Evolutionary conservation across 2,329 filamentous ascomycete genomes (phyloP), one percentile per base, ranked within the genome.

Genomic region (Sclerotinia trifoliorum): DNA sequence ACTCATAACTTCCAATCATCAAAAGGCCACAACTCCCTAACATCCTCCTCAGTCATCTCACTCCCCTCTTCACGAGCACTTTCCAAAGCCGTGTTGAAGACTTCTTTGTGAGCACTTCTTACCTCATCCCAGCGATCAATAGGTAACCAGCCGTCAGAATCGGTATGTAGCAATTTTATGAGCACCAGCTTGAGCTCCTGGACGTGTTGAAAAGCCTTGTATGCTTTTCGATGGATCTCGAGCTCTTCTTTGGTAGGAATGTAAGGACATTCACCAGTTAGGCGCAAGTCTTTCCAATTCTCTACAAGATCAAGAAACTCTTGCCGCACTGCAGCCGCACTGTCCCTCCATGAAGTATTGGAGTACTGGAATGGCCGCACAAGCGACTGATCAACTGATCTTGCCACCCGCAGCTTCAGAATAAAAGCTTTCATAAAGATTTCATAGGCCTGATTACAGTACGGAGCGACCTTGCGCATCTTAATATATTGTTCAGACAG

Each of bases 291-390:
- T 1, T 55, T 15, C 52, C 52, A 35, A 5, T 35, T 55, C 10
- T 35, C 19, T 21, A 19, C 29, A 29, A 55, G 52, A 55, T 55
- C 29, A 1, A 35, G 52, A 35, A 55, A 55, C 32, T 55, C 52
- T 3, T 55, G 52, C 15, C 75, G 77, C 42, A 81, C 75, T 21
- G 77, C 78, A 63, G 79, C 75, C 24, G 76, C 76, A 10, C 80
- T 77, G 71, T 81, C 77, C 68, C 78, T 78, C 79, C 78, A 82
- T 8, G 79, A 80, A 65, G 76, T 77, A 68, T 79, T 76, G 71
- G 76, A 78, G 72, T 80, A 82, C 42, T 73, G 75, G 69, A 81
- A 80, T 44, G 78, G 79, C 44, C 78, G 74, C 64, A 81, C 75
- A 7, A 80, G 73, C 42, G 73, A 73, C 56, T 80, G 74, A 46